Evolutionary conservation across 1,284 basidiomycete species (phyloP).

Genomic region (Sanghuangporus sanghuang): DNA sequence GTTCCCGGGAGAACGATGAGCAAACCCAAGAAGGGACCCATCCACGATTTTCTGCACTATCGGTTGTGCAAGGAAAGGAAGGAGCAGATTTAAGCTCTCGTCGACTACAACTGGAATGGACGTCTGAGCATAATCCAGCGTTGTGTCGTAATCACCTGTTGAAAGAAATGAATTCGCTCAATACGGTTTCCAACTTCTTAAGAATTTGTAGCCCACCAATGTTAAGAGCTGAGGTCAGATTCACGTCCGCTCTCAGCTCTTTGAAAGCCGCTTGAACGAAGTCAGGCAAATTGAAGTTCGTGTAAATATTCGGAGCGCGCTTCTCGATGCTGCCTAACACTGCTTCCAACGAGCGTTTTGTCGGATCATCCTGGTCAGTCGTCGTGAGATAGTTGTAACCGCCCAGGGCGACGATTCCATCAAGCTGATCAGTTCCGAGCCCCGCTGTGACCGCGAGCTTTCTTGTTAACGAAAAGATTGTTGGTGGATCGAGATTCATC

Average conservation of each 20-base stretch:
- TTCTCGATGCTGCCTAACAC: neutral
- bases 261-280: constrained; percentile 68
- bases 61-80: constrained; percentile 70
- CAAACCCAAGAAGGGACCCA: constrained; percentile 51
- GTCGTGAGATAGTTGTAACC: constrained; percentile 56
- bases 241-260: constrained; percentile 57
- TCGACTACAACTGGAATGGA: constrained; percentile 59
- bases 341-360: neutral
- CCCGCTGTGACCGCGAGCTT: constrained; percentile 62
- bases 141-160: constrained; percentile 59
- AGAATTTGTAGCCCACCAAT: constrained; percentile 43
- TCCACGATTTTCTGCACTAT: constrained; percentile 78
- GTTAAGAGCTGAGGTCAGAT: constrained; percentile 47
- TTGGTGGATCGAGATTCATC: constrained; percentile 70
- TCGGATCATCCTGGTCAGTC: constrained; percentile 30
- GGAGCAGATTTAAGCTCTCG: constrained; percentile 54
- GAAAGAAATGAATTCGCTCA: neutral
- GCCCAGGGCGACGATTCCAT: constrained; percentile 66
- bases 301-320: constrained; percentile 30
- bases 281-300: constrained; percentile 61
- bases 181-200: neutral
- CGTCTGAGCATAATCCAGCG: constrained; percentile 56
- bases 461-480: constrained; percentile 68
- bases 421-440: constrained; percentile 55
- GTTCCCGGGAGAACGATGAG: neutral